Base-by-base conservation (phyloP, 768 basidiomycete genomes). In the Roridomyces roridus region DNA sequence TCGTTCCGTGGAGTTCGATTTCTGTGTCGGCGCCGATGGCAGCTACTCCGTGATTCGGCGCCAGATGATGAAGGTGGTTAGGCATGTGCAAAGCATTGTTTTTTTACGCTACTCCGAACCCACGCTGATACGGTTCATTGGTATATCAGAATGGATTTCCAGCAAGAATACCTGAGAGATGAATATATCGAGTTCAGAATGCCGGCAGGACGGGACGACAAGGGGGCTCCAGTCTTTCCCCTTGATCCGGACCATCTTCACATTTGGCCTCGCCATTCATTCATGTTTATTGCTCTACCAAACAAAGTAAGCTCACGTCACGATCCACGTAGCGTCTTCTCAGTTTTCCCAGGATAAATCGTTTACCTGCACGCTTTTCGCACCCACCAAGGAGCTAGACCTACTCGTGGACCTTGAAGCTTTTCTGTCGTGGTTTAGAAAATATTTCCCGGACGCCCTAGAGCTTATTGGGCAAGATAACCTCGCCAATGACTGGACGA, bases 221-320 rank as follows among this genome's bases (percentile, higher is more conserved):
- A 79, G 71, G 91, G 84, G 70, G 80, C 81, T 58, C 77, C 87
- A 60, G 78, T 77, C 24, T 98, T 91, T 79, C 79, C 87, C 55
- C 88, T 99, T 73, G 94, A 96, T 81, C 91, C 92, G 67, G 90
- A 91, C 73, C 92, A 98, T 74, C 87, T 99, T 65, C 96, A 99
- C 77, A 98, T 99, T 67, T 99, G 96, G 96, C 97, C 96, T 63
- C 90, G 96, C 70, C 92, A 95, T 74, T 93, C 94, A 43, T 98
- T 98, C 82, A 99, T 99, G 96, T 85, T 99, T 67, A 98, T 99
- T 68, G 96, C 94, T 20, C 86, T 99, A 54, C 95, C 96, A 64
- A 99, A 99, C 80, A 89, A 92, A 83, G 96, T 96, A 76, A 76
- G 77, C 69, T 57, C 48, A 55, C 57, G 57, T 67, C 49, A 60